Percentiles rank a stretch among this genome's conserved stretches.
These are phyloP conservation scores for Quercus variabilis DNA, from an alignment of 306 rosid species.

Conservation along the genomic window DNA sequence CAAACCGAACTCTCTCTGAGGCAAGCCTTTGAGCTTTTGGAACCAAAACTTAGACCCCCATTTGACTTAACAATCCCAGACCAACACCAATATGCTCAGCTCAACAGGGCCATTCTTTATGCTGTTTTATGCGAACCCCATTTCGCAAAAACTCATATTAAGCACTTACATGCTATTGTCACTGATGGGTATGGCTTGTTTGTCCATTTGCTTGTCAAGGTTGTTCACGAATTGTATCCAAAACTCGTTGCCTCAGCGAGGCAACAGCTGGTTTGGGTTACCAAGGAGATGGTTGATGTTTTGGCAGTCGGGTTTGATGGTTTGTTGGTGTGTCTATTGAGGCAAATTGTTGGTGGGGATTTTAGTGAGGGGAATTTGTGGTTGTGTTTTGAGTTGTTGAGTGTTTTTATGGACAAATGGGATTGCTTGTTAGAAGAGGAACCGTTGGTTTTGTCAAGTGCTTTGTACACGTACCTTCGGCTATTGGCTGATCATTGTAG, in stretches of 20 bases:
- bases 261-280: slow-evolving; percentile 54
- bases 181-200: slow-evolving; percentile 59
- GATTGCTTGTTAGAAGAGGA: slow-evolving; percentile 44
- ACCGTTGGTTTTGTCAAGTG: slow-evolving; percentile 50
- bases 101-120: slow-evolving; percentile 60
- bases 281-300: slow-evolving; percentile 51
- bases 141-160: slow-evolving; percentile 57
- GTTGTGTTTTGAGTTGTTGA: slow-evolving; percentile 57
- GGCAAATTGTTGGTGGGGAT: slow-evolving; percentile 71
- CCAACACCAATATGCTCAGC: slow-evolving; percentile 45
- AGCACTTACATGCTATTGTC: slow-evolving; percentile 73
- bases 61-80: slow-evolving; percentile 52
- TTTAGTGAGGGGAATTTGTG: slow-evolving; percentile 56
- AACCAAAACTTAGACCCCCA: slow-evolving; percentile 61
- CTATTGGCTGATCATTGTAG: slow-evolving; percentile 65
- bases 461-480: slow-evolving; percentile 63
- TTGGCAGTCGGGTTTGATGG: slow-evolving; percentile 48
- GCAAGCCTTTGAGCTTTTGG: slow-evolving; percentile 48
- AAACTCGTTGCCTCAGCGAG: slow-evolving; percentile 48
- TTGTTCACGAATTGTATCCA: slow-evolving; percentile 46
- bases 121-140: slow-evolving; percentile 60
- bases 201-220: slow-evolving; percentile 35
- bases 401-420: slow-evolving; percentile 47
- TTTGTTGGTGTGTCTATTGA: slow-evolving; percentile 55
- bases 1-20: slow-evolving; percentile 43